Base-by-base conservation (phyloP, 345 rosid genomes). In the Camelina neglecta region DNA sequence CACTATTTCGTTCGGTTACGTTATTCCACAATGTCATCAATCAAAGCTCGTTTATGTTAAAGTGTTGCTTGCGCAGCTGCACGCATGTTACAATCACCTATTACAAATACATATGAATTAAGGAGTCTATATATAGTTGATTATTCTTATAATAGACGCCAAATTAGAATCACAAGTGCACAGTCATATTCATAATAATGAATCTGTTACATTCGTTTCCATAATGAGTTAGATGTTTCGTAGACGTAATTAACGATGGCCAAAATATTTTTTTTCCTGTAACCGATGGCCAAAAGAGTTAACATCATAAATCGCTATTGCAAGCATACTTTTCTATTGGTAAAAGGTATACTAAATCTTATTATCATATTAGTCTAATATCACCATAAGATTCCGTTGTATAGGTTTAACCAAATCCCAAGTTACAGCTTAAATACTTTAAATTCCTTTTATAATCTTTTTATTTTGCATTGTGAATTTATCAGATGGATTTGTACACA, bases 181-280 rank as follows among this genome's bases (percentile, higher is more conserved):
- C 2, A 72, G 61, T 72, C 76, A 26, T 51, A 38, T 4, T 62
- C 76, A 26, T 51, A 26, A 10, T 74, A 56, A 67, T 53, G 18
- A 7, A 38, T 67, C 24, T 48, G 60, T 67, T 66, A 75, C 35
- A 58, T 67, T 58, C 53, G 60, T 38, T 57, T 66, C 60, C 73
- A 49, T 65, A 75, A 75, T 75, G 53, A 49, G 26, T 21, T 39
- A 26, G 18, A 60, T 67, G 73, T 75, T 75, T 13, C 79, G 79
- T 75, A 51, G 62, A 75, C 79, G 79, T 75, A 75, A 75, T 60
- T 18, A 67, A 67, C 67, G 54, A 75, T 49, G 73, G 53, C 73
- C 67, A 58, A 58, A 35, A 6, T 33, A 5, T 33, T 4, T 33
- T 33, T 7, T 35, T 35, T 7, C 9, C 31, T 29, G 38, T 35